Evolutionary conservation across 352 stramenopile species (phyloP), one percentile per base, ranked within the genome.

Genomic region (Pythium sukuiense): DNA sequence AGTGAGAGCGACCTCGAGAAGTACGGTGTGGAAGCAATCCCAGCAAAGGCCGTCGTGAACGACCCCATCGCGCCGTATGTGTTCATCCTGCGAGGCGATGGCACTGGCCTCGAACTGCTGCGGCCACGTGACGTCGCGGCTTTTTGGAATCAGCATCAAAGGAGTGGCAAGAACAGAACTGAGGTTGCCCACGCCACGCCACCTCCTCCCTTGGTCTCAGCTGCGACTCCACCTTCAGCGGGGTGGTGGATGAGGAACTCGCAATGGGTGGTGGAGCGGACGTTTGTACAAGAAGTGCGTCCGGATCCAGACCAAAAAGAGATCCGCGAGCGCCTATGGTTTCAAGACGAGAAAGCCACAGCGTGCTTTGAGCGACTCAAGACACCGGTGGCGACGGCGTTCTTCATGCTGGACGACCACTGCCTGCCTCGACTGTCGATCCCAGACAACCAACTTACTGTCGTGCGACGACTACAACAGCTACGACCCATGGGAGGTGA

Each of bases 81-180:
- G 53, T 83, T 95, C 32, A 46, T 93, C 46, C 67, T 95, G 16
- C 74, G 88, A n/a, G 87, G 87, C 35, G 80, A 95, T 57, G 87
- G 87, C 9, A 90, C 81, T 0, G 87, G 80, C 1, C 24, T 63
- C 1, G 87, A 95, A 55, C 59, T 92, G 11, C 32, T 92, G 48
- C 70, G 79, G 56, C 81, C 82, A 13, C 70, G 54, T 5, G 86
- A 94, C 37, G 64, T 79, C 26, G 61, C 53, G 6, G 62, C 79
- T 12, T 87, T 65, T 30, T 39, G 83, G 6, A 29, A 33, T 6
- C 3, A 16, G 16, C 32, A 9, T 18, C 11, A 50, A 9, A 26
- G 29, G 3, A 7, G 24, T 13, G n/a, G n/a, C 14, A 26, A 11
- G 3, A 53, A 53, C 2, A 26, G 63, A 6, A 55, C 24, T 14